Evolutionary conservation across 345 rosid species (phyloP).

Genomic region (Arabis alpina): DNA sequence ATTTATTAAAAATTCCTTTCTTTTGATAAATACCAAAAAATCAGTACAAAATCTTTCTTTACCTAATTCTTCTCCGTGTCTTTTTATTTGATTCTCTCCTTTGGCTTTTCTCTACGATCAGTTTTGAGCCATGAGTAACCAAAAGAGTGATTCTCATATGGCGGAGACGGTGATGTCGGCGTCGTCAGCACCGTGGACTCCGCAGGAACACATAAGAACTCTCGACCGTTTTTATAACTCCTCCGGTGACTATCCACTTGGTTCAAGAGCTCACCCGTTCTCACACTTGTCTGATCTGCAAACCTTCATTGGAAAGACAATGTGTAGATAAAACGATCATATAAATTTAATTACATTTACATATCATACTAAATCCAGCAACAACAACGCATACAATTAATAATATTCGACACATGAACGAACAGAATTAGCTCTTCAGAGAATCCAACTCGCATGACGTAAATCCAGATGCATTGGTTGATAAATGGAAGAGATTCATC

Average conservation of each 20-base stretch:
- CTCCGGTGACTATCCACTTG: not conserved
- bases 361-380: too few species aligned
- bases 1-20: not conserved
- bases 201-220: not conserved
- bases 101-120: not conserved
- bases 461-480: too few species aligned
- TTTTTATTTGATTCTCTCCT: not conserved
- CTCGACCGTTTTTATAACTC: not conserved
- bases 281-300: slow-evolving; percentile 11
- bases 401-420: too few species aligned
- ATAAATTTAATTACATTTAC: too few species aligned
- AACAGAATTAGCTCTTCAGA: too few species aligned
- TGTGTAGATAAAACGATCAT: too few species aligned
- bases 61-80: not conserved
- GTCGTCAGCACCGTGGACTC: not conserved
- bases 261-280: too few species aligned
- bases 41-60: slow-evolving; percentile 18
- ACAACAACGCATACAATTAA: too few species aligned
- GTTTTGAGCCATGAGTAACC: not conserved
- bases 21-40: not conserved
- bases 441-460: too few species aligned
- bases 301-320: too few species aligned
- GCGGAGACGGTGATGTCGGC: too few species aligned
- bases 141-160: not conserved
- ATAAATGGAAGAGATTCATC: too few species aligned